Base-by-base conservation (phyloP, 768 basidiomycete species). In the Clathrus columnatus region DNA sequence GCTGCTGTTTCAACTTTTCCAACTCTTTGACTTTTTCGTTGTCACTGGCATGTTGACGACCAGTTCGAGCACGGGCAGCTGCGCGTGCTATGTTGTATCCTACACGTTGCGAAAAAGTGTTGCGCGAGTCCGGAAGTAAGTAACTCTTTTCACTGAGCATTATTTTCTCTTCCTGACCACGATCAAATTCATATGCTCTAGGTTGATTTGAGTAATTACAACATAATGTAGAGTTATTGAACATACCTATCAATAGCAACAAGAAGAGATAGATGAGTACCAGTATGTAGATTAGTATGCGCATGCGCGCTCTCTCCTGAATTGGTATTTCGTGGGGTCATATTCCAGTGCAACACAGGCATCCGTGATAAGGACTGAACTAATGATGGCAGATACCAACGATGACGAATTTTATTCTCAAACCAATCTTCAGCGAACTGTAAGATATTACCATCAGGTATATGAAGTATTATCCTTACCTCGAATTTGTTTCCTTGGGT, bases 261-360 rank as follows among this genome's bases (percentile, higher is more conserved):
- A 0, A 64, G 49, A 14, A 64, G 52, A 0, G 59, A n/a, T 0
- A 63, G 56, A 47, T 60, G 58, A 18, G 53, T 63, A 4, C 60
- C 61, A 0, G 59, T 59, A 43, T 56, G 51, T 21, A 47, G 36
- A 47, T 63, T 62, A 16, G 60, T 57, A 20, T 57, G 51, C 18
- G 60, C 56, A 29, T 63, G 62, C 4, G 62, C 55, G 36, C 62
- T 62, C 46, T 63, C 62, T 20, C 62, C 62, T 10, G 61, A 43
- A 28, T 64, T 64, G 1, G 60, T 64, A 30, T 64, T 56, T 6
- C 51, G 46, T 0, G 61, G 60, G 1, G 60, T 61, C 7, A 56
- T 44, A 27, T 23, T 43, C 63, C 62, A 64, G 51, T 62, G 57
- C 0, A 62, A 57, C 28, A 32, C 41, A 0, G 57, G 43, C 0